These are phyloP conservation scores for Candida sanyaensis DNA, from an alignment of 1,139 yeast genomes.

Conservation along the genomic window DNA sequence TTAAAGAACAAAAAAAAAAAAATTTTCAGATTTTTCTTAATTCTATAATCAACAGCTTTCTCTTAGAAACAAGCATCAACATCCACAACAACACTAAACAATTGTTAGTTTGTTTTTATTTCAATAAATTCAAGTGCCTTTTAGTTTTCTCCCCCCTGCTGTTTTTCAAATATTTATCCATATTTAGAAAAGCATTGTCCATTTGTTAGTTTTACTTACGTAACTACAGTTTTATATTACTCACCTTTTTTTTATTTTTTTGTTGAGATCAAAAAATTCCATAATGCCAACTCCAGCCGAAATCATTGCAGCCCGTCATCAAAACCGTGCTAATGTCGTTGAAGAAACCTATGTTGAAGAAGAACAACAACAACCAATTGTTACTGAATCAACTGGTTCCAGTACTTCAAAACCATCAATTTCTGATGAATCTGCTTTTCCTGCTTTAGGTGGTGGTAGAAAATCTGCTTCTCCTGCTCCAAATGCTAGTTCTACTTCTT, in stretches of 20 bases:
- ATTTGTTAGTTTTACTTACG: conserved; percentile 8
- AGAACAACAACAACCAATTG: conserved; percentile 5
- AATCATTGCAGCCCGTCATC: conserved; percentile 54
- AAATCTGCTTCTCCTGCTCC: conserved; percentile 23
- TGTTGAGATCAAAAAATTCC: not conserved
- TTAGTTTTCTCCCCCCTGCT: conserved; percentile 10
- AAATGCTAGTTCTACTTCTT: conserved; percentile 13
- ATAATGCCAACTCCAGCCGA: conserved; percentile 61
- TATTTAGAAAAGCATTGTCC: conserved; percentile 16
- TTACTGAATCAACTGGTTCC: conserved; percentile 12
- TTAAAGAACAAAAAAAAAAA: not conserved
- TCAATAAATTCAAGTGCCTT: no score
- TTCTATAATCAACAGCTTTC: not conserved
- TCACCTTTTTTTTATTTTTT: not conserved
- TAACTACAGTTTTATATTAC: not conserved
- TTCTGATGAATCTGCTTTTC: conserved; percentile 64
- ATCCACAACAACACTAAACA: not conserved
- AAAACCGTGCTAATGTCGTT: conserved; percentile 26
- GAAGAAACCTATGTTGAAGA: conserved; percentile 9
- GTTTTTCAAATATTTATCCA: conserved; percentile 7
- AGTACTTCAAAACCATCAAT: conserved; percentile 33
- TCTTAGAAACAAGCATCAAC: not conserved
- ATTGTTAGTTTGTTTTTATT: not conserved
- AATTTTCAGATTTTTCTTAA: conserved; percentile 1
- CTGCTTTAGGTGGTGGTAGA: conserved; percentile 61